Evolutionary conservation across 352 stramenopile species (phyloP), one percentile per base, ranked within the genome.

Genomic region (Phytophthora europaea): DNA sequence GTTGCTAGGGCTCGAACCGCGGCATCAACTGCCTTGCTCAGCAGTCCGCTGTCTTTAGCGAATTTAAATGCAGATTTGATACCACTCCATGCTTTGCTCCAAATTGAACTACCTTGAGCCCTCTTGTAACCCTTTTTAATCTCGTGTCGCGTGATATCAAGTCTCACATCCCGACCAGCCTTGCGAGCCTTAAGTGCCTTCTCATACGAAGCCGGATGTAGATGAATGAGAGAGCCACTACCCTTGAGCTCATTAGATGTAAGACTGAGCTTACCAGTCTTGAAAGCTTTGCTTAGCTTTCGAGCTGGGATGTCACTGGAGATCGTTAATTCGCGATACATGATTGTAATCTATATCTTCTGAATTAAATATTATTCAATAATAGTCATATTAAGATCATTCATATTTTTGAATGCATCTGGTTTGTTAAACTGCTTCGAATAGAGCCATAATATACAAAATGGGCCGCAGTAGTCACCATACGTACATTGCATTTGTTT

Each of bases 21-120:
- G 3, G 23, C 50, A 20, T 56, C 22, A 0, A 56, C 22, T 22
- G 22, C 23, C 13, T 56, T 56, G 13, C 50, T 56, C 6, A 65
- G 20, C 2, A 65, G 33, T 23, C 18, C 38, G 3, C 6, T 18
- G 9, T 57, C 45, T 26, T 48, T 65, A 12, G 22, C 57, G 9
- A 65, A 50, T 7, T 65, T 65, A 7, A 51, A 65, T n/a, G n/a
- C n/a, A n/a, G n/a, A 18, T 36, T 56, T 56, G n/a, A 56, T 56
- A 0, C 45, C 45, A 13, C 7, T n/a, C n/a, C n/a, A 52, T 0
- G 16, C n/a, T 3, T 56, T 56, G 28, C 4, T 1, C 28, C 28
- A 31, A 7, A 31, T 31, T 1, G 28, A 31, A 6, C 28, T 5
- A 1, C 28, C 28, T 31, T 31, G 28, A 8, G 28, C 28, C 28